These are phyloP conservation scores for Aquilaria sinensis DNA, from an alignment of 345 rosid species.

Conservation along the genomic window DNA sequence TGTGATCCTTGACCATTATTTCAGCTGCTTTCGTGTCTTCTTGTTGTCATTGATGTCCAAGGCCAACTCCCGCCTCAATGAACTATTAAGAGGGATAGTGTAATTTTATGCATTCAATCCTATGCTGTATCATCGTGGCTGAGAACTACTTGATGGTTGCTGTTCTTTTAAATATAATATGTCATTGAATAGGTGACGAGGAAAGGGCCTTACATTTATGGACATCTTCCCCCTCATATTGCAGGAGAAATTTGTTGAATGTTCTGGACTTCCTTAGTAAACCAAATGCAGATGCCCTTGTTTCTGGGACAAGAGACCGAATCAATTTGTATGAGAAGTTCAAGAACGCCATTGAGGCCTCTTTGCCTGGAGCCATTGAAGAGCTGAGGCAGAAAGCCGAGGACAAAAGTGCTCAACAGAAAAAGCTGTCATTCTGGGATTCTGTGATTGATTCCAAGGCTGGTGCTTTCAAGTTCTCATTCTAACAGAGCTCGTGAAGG, in stretches of 20 bases:
- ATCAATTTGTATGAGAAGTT: slow-evolving; percentile 74
- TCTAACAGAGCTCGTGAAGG: slow-evolving; percentile 20
- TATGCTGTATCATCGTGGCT: too few relatives aligned
- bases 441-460: slow-evolving; percentile 58
- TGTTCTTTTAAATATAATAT: too few relatives aligned
- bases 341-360: slow-evolving; percentile 54
- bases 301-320: slow-evolving; percentile 84
- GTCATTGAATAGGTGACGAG: too few relatives aligned
- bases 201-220: not conserved
- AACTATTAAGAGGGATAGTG: too few relatives aligned
- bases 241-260: slow-evolving; percentile 83
- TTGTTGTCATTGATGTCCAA: too few relatives aligned
- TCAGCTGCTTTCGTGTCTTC: too few relatives aligned
- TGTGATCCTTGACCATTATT: too few relatives aligned
- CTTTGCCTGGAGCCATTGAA: slow-evolving; percentile 55
- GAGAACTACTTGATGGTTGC: too few relatives aligned
- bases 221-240: not conserved
- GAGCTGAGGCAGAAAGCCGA: slow-evolving; percentile 49
- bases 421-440: slow-evolving; percentile 79
- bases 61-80: too few relatives aligned
- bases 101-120: too few relatives aligned
- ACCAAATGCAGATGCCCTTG: slow-evolving; percentile 77
- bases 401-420: slow-evolving; percentile 40
- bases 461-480: slow-evolving; percentile 76
- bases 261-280: slow-evolving; percentile 81